Base-by-base conservation (phyloP, 345 rosid species). In the Linum lewisii region DNA sequence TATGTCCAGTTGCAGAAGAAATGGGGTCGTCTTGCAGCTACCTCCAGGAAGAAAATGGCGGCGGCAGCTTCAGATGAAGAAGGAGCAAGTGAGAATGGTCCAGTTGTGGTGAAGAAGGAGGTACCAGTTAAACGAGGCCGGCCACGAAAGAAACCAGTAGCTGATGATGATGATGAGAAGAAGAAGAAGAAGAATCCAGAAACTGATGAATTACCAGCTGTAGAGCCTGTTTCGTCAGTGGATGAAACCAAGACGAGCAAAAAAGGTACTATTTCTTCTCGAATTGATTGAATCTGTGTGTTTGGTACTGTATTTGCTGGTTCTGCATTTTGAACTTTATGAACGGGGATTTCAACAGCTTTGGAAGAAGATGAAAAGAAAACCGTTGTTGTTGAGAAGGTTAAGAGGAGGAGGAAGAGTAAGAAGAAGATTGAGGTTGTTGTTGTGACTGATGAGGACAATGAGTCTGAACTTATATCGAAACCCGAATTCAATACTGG, bases 361-460 rank as follows among this genome's bases (percentile, higher is more conserved):
- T 72, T 63, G 51, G 58, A 58, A 34, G 53, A 51, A 24, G 79
- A 70, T 54, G 89, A 82, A 78, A 84, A 51, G 58, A 69, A 70
- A 69, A 60, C 77, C 14, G 77, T 82, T 80, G 81, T 75, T 16
- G 77, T 82, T 80, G 81, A 85, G 75, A 82, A 79, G 63, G 73
- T 65, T 62, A 75, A 73, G 72, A 68, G 69, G 63, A 73, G 74
- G 71, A 77, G 72, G 59, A 68, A 59, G 65, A 52, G 57, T 24
- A 79, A 74, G 56, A 75, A 77, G 75, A 58, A 2, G n/a, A 83
- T 67, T 58, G 73, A 73, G 50, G n/a, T n/a, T n/a, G n/a, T n/a
- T n/a, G 63, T 73, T 54, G 4, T 24, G 20, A 78, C 75, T 58
- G 81, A 64, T 34, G 65, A 60, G 62, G 67, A 25, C 57, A 70